Percentiles rank a stretch among this genome's conserved stretches.
These are phyloP conservation scores for Aurantiochytrium sp. DNA, from an alignment of 108 stramenopile genomes.

Conservation along the genomic window DNA sequence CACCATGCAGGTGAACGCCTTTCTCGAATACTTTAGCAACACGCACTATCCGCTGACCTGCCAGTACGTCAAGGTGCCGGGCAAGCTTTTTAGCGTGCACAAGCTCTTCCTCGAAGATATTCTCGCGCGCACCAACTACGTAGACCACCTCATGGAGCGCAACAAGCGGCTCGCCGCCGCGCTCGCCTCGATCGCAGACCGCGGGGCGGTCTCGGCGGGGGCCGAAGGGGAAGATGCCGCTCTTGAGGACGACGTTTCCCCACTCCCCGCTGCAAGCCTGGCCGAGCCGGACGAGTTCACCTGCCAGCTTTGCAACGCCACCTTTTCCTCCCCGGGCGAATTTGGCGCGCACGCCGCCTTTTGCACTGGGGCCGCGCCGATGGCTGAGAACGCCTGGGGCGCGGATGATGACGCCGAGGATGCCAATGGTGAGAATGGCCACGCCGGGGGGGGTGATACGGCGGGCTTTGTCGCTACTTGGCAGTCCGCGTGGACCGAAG, in stretches of 20 bases:
- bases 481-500: not conserved
- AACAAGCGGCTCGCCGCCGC: not conserved
- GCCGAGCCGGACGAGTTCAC: not conserved
- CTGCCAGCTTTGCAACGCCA: not conserved
- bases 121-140: slow-evolving; percentile 61
- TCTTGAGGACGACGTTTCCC: not conserved
- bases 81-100: slow-evolving; percentile 63
- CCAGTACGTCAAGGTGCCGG: slow-evolving; percentile 26
- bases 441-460: not conserved
- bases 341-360: slow-evolving; percentile 18
- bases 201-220: not conserved
- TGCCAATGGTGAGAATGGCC: not conserved
- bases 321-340: not conserved
- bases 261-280: too few species aligned
- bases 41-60: not conserved
- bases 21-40: slow-evolving; percentile 70
- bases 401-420: not conserved
- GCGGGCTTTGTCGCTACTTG: not conserved
- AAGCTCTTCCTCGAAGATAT: slow-evolving; percentile 72
- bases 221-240: not conserved
- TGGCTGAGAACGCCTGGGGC: not conserved
- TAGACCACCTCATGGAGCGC: slow-evolving; percentile 33
- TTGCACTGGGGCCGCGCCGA: not conserved
- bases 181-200: not conserved
- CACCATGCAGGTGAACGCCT: slow-evolving; percentile 72